phyloP scores from a whole-genome alignment of 2,329 filamentous ascomycete genomes.

The Cryphonectria radicalis region DNA sequence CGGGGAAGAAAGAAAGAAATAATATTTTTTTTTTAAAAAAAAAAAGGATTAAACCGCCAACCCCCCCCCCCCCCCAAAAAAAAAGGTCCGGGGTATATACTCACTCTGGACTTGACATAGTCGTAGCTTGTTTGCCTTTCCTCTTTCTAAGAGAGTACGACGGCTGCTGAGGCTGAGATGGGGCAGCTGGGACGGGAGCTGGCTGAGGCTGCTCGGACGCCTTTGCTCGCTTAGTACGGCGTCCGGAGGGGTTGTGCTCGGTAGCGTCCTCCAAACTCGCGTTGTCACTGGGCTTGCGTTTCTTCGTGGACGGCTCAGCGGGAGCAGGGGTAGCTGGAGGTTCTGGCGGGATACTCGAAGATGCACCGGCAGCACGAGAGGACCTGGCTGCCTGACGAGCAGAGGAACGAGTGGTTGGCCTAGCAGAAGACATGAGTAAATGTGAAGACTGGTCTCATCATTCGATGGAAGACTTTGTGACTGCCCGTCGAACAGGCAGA shows the following conservation, averaged over 20 bases:
- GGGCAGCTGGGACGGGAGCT: constrained; percentile 37
- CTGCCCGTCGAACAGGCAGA: constrained; percentile 8
- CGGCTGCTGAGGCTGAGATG: constrained; percentile 36
- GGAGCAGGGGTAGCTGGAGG: constrained; percentile 45
- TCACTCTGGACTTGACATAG: constrained; percentile 78
- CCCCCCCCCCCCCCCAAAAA: too few relatives aligned
- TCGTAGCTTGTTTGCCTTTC: constrained; percentile 64
- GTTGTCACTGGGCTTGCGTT: constrained; percentile 73
- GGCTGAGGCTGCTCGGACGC: constrained; percentile 52
- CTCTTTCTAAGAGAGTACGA: constrained; percentile 51
- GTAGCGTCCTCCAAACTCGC: constrained; percentile 47
- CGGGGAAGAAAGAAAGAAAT: not conserved
- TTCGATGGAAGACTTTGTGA: constrained; percentile 30
- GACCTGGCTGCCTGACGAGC: constrained; percentile 81
- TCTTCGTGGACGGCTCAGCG: constrained; percentile 55
- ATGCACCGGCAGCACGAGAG: constrained; percentile 46
- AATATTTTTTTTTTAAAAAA: too few relatives aligned
- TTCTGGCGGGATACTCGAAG: constrained; percentile 46
- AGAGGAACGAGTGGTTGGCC: constrained; percentile 83
- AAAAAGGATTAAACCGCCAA: too few relatives aligned
- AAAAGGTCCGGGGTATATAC: constrained; percentile 34
- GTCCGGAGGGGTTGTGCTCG: constrained; percentile 46
- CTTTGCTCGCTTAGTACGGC: constrained; percentile 74
- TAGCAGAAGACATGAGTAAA: constrained; percentile 87
- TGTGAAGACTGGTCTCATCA: constrained; percentile 31